phyloP scores from a whole-genome alignment of 2,329 filamentous ascomycete genomes.

The Aureobasidium sp. region DNA sequence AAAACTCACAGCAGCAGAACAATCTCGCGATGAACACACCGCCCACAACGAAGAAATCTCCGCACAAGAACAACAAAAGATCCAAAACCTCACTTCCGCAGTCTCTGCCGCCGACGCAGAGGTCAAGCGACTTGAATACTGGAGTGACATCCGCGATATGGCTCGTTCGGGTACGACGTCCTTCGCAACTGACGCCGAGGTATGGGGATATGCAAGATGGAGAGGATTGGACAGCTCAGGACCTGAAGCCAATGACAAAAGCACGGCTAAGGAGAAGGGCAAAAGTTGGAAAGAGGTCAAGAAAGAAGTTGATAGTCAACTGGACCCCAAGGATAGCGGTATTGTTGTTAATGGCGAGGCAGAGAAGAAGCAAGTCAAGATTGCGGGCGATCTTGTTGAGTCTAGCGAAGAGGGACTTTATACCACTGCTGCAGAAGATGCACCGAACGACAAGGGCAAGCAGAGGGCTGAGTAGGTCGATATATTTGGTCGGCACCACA shows the following conservation, averaged over 20 bases:
- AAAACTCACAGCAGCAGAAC: slow-evolving; percentile 51
- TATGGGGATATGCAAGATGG: slow-evolving; percentile 32
- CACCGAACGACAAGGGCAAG: background rate
- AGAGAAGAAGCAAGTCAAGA: background rate
- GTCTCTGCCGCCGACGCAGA: slow-evolving; percentile 72
- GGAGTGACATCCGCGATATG: slow-evolving; percentile 60
- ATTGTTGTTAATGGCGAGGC: background rate
- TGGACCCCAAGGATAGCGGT: background rate
- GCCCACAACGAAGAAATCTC: slow-evolving; percentile 36
- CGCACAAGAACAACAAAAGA: slow-evolving; percentile 44
- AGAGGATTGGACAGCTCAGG: slow-evolving; percentile 33
- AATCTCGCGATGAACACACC: slow-evolving; percentile 43
- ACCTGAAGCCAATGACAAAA: slow-evolving; percentile 20
- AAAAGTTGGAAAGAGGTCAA: slow-evolving; percentile 20
- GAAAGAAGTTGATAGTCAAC: slow-evolving; percentile 2
- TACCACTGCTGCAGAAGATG: background rate
- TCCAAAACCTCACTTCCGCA: slow-evolving; percentile 65
- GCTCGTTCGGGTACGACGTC: slow-evolving; percentile 32
- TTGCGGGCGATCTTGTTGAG: background rate
- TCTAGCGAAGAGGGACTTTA: background rate
- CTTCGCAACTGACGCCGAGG: slow-evolving; percentile 28
- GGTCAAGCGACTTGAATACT: slow-evolving; percentile 74
- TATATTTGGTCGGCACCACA: no score
- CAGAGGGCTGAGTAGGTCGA: background rate
- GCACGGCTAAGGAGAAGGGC: slow-evolving; percentile 18